A percentile compares a stretch with the other conserved stretches of the same genome.
Conservation (phyloP, 2,329 filamentous ascomycete species). For the Aspergillus clavatus region DNA sequence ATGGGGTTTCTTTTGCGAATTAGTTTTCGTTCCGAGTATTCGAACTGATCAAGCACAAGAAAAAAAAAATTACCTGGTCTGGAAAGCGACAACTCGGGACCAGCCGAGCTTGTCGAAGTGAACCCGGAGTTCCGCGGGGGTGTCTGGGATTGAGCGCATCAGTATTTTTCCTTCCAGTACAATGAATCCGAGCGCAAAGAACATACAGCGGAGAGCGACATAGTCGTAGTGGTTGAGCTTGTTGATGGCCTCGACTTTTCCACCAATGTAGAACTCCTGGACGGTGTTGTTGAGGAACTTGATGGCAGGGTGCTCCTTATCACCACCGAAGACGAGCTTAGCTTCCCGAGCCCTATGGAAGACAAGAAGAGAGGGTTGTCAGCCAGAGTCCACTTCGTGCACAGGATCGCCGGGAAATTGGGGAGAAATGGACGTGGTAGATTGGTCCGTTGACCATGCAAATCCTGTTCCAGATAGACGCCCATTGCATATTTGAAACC, state of each 20-base stretch:
- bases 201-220: constrained; percentile 84
- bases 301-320: constrained; percentile 85
- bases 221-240: constrained; percentile 98
- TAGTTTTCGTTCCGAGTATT: constrained; percentile 2
- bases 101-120: constrained; percentile 99
- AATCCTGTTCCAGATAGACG: not conserved
- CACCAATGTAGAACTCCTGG: constrained; percentile 87
- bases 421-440: not conserved
- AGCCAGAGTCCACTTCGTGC: constrained; percentile 21
- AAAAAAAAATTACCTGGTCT: constrained; percentile 59
- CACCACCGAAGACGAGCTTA: constrained; percentile 88
- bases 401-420: constrained; percentile 5
- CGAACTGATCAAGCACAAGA: no score
- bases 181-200: constrained; percentile 1
- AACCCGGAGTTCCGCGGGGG: constrained; percentile 85
- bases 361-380: no score
- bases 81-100: constrained; percentile 96
- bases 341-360: constrained; percentile 71
- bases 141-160: constrained; percentile 52
- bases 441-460: not conserved
- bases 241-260: constrained; percentile 93
- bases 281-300: constrained; percentile 79
- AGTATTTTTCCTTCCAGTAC: constrained; percentile 1
- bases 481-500: not conserved
- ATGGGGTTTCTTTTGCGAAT: constrained; percentile 70